These are phyloP conservation scores for Pichia nanzhaoensis DNA, from an alignment of 805 yeast species.

Conservation along the genomic window DNA sequence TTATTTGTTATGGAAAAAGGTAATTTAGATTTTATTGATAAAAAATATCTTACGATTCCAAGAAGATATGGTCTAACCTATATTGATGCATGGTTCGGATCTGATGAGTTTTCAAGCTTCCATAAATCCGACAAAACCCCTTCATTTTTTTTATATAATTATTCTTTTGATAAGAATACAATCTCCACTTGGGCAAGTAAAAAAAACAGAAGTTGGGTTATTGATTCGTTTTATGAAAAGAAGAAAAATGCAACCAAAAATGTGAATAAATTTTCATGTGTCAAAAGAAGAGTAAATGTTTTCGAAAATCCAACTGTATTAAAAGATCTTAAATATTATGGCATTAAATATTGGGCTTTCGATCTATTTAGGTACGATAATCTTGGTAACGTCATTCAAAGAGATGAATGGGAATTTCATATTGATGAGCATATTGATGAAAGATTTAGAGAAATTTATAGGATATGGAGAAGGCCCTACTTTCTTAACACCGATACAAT, in stretches of 20 bases:
- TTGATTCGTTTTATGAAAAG: constrained; percentile 3
- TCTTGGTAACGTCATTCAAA: not conserved
- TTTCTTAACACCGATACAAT: constrained; percentile 6
- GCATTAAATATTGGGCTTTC: constrained; percentile 1
- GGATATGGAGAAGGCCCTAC: constrained; percentile 11
- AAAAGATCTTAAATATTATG: not conserved
- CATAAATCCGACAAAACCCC: constrained; percentile 2
- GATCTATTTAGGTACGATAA: not conserved
- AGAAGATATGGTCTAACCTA: constrained; percentile 12
- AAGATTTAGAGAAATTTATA: constrained; percentile 7
- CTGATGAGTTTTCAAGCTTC: not conserved
- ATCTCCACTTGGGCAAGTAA: constrained; percentile 4
- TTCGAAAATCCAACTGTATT: not conserved
- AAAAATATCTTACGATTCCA: constrained; percentile 9
- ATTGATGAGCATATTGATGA: not conserved
- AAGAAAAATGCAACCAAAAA: not conserved
- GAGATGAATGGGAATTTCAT: constrained; percentile 12
- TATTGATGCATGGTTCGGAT: constrained; percentile 8
- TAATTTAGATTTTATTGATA: constrained; percentile 10
- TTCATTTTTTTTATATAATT: not conserved
- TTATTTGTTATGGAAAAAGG: constrained; percentile 10
- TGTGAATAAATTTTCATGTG: not conserved
- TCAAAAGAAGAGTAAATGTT: not conserved
- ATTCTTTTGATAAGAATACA: not conserved
- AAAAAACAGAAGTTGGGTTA: constrained; percentile 4